Evolutionary conservation across 2,329 filamentous ascomycete genomes (phyloP), one percentile per base, ranked within the genome.

Genomic region (Anisogramma anomala): DNA sequence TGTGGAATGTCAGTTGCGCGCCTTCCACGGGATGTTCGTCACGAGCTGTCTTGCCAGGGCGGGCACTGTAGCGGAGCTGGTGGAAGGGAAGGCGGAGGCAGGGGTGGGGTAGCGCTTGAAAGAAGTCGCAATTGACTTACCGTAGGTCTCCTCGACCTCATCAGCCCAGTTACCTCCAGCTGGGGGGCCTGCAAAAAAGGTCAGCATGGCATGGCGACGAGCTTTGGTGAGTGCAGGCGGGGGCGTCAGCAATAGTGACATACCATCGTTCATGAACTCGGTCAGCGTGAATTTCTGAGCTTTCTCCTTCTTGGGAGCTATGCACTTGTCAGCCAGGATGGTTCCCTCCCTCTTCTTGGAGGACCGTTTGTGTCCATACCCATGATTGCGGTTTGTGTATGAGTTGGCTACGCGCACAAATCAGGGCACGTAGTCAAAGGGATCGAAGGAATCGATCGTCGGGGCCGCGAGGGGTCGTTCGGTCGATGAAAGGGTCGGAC

Each of bases 211-310:
- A 43, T 47, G 34, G 45, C 27, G 54, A 60, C 57, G 13, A 4
- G 6, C 25, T 9, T 30, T 6, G 55, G 38, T 44, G 45, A 46
- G 48, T 41, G 33, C 32, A 22, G 36, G 32, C 13, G 6, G n/a
- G n/a, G n/a, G n/a, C n/a, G n/a, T n/a, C 11, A 9, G 17, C 15
- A 17, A 26, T 19, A 7, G 48, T 50, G 41, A 72, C 85, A 66
- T 74, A 95, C 89, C 81, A 66, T 86, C 76, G 65, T 75, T 74
- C 72, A 98, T 77, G 77, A 98, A 98, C 68, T 86, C 84, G 73
- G 86, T 85, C 61, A 96, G 80, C 72, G 84, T 86, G 84, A 98
- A 89, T 75, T 93, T 98, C 79, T 94, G 82, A 65, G 78, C 74
- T 68, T 94, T 82, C 71, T 86, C 84, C 72, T 93, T 93, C 65